Percentiles rank a stretch among this genome's conserved stretches.
phyloP scores from a whole-genome alignment of 495 filamentous ascomycete genomes.

The Pyronema domesticum region DNA sequence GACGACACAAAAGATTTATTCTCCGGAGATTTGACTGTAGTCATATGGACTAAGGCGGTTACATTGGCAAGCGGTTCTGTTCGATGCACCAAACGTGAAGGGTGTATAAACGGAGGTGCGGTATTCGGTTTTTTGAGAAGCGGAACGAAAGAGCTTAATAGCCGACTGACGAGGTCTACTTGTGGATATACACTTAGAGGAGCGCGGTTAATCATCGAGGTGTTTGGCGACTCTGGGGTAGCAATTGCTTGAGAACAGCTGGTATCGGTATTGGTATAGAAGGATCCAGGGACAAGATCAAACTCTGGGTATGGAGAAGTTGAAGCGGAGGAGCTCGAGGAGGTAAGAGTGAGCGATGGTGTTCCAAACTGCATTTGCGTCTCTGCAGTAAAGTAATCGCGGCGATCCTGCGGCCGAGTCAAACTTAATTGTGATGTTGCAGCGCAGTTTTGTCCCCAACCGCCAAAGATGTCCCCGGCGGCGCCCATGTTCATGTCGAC shows the following conservation, averaged over 20 bases:
- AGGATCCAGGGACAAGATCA: not conserved
- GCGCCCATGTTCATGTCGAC: not conserved
- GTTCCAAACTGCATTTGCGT: not conserved
- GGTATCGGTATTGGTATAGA: not conserved
- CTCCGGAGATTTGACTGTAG: constrained; percentile 17
- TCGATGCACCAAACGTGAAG: constrained; percentile 8
- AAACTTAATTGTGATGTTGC: not conserved
- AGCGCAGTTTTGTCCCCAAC: not conserved
- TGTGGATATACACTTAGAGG: not conserved
- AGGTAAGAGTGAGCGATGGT: not conserved
- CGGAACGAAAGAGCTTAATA: not conserved
- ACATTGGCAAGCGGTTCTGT: constrained; percentile 17
- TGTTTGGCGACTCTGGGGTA: not conserved
- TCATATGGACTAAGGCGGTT: constrained; percentile 20
- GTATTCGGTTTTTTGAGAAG: constrained; percentile 5
- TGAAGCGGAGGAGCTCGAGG: not conserved
- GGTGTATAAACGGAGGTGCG: constrained; percentile 18
- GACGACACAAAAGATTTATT: constrained; percentile 16
- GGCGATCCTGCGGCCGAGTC: not conserved
- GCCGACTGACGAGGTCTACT: not conserved
- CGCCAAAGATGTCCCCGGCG: not conserved
- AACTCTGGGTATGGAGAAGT: not conserved
- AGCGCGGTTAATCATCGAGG: not conserved
- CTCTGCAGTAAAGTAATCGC: not conserved
- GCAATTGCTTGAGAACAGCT: not conserved